Percentiles rank a stretch among this genome's conserved stretches.
These are phyloP conservation scores for Ceraceosorus guamensis DNA, from an alignment of 1,284 basidiomycete genomes.

Conservation along the genomic window DNA sequence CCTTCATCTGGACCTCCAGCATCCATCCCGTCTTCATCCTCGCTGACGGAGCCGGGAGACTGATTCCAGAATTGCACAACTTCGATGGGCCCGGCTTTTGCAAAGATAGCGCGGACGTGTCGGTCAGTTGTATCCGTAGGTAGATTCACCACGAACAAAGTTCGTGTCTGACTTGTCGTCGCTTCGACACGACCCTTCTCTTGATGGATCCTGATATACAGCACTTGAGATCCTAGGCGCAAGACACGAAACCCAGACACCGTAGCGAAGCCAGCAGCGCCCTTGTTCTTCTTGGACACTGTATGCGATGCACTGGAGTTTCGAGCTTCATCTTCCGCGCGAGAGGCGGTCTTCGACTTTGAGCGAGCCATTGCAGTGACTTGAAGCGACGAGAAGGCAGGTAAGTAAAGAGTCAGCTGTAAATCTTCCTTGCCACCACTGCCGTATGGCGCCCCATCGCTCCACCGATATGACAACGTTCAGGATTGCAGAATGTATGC, in stretches of 20 bases:
- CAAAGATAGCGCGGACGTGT: slow-evolving; percentile 30
- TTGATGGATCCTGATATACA: slow-evolving; percentile 18
- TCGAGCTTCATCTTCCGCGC: neutral
- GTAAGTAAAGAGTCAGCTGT: no score
- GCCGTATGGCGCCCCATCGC: neutral
- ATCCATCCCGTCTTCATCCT: slow-evolving; percentile 11
- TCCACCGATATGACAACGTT: neutral
- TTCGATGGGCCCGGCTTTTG: slow-evolving; percentile 30
- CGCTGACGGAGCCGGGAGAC: neutral
- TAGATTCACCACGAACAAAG: slow-evolving; percentile 42
- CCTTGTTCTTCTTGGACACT: neutral
- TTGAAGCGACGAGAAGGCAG: no score
- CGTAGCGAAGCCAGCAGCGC: neutral
- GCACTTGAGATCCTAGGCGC: slow-evolving; percentile 11
- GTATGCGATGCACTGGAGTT: neutral
- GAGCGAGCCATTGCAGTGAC: neutral
- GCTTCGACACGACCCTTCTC: slow-evolving; percentile 7
- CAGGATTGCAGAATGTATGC: neutral
- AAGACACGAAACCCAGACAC: slow-evolving; percentile 1
- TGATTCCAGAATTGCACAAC: slow-evolving; percentile 13
- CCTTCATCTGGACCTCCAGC: slow-evolving; percentile 21
- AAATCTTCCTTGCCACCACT: neutral
- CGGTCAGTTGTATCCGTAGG: slow-evolving; percentile 34
- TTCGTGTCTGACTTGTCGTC: slow-evolving; percentile 11
- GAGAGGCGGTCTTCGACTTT: neutral